Conservation (phyloP, 257 asterid genomes). For the Ligustrum vulgare region DNA sequence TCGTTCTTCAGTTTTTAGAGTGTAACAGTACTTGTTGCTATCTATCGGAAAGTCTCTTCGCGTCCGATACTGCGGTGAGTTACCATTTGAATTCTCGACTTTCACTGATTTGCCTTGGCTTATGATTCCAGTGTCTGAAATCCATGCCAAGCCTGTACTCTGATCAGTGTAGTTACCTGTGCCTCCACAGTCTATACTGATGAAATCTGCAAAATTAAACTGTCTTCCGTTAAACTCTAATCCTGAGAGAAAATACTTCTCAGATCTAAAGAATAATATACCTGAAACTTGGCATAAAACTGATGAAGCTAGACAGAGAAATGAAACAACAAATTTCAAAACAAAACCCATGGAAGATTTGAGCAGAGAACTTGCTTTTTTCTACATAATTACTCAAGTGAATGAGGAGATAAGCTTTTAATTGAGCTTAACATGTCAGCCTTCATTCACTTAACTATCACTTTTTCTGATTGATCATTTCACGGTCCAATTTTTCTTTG, state of each 20-base stretch:
- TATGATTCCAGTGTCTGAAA: slow-evolving; percentile 52
- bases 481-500: slow-evolving; percentile 23
- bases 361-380: slow-evolving; percentile 23
- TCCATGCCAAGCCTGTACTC: slow-evolving; percentile 73
- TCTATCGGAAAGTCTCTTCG: slow-evolving; percentile 84
- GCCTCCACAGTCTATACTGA: slow-evolving; percentile 92
- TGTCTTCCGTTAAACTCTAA: no score
- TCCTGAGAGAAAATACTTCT: neutral
- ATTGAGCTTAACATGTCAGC: slow-evolving; percentile 18
- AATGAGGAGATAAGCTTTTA: slow-evolving; percentile 19
- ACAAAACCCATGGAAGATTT: slow-evolving; percentile 51
- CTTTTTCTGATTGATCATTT: slow-evolving; percentile 35
- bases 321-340: slow-evolving; percentile 30
- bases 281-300: slow-evolving; percentile 71
- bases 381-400: slow-evolving; percentile 16
- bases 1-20: slow-evolving; percentile 60
- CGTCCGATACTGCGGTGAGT: slow-evolving; percentile 48
- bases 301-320: slow-evolving; percentile 50
- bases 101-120: slow-evolving; percentile 50
- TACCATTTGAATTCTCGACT: slow-evolving; percentile 37
- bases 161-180: slow-evolving; percentile 59
- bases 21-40: slow-evolving; percentile 71
- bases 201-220: slow-evolving; percentile 66
- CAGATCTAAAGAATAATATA: slow-evolving; percentile 32
- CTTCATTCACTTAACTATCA: slow-evolving; percentile 28